Percentiles rank a stretch among this genome's conserved stretches.
phyloP scores from a whole-genome alignment of 306 rosid species.

The Rosa chinensis region DNA sequence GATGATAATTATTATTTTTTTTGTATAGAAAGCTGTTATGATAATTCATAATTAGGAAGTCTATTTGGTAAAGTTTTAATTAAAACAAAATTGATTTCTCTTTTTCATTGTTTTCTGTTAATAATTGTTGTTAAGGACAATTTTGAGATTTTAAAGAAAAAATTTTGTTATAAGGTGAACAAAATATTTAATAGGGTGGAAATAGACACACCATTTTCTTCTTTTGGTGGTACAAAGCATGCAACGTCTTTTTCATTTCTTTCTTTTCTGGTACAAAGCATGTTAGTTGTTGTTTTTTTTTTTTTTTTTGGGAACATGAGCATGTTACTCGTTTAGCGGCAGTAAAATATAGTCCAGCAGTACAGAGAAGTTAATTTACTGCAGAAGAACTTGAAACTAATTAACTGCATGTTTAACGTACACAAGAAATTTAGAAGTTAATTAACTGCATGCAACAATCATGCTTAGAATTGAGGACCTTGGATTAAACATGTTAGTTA shows the following conservation, averaged over 20 bases:
- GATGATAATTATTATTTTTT: no score
- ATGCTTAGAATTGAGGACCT: not conserved
- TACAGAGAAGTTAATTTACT: not conserved
- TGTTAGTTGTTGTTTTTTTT: not conserved
- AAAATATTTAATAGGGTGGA: no score
- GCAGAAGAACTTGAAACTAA: not conserved
- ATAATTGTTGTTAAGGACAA: no score
- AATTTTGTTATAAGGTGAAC: no score
- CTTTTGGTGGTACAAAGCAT: not conserved
- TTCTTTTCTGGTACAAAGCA: not conserved
- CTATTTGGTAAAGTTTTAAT: no score
- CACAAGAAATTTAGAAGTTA: not conserved
- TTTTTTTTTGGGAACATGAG: not conserved
- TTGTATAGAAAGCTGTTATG: no score
- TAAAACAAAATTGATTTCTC: no score
- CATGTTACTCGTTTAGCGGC: not conserved
- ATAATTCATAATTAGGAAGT: no score
- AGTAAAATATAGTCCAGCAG: not conserved
- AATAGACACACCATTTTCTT: no score
- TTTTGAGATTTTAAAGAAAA: no score
- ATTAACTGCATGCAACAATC: not conserved
- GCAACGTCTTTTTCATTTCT: no score
- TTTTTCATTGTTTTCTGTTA: no score
- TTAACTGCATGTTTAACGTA: not conserved
- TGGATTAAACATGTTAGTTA: not conserved